Conservation (phyloP, 176 grass and related monocot genomes). For the Saccharum spontaneum region DNA sequence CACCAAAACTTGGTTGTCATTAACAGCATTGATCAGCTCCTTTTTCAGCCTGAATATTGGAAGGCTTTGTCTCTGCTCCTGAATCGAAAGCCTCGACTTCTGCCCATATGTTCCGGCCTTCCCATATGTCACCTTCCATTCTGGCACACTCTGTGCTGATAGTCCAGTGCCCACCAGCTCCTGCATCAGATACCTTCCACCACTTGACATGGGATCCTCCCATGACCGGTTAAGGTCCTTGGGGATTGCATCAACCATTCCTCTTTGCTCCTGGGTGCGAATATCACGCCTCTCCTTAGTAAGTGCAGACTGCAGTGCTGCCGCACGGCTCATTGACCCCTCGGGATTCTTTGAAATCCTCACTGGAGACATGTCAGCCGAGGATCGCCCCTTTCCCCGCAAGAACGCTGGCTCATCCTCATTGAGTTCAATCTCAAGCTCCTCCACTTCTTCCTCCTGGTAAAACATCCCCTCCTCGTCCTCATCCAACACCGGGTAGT, state of each 20-base stretch:
- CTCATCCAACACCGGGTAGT: slow-evolving; percentile 82
- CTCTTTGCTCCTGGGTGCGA: slow-evolving; percentile 89
- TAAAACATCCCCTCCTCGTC: slow-evolving; percentile 81
- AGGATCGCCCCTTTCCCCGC: slow-evolving; percentile 81
- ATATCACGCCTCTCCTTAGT: slow-evolving; percentile 96
- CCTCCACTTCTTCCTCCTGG: slow-evolving; percentile 86
- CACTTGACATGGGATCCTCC: slow-evolving; percentile 95
- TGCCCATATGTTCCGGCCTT: slow-evolving; percentile 90
- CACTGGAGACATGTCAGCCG: slow-evolving; percentile 88
- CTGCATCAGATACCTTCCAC: slow-evolving; percentile 83
- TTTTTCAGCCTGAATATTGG: slow-evolving; percentile 95
- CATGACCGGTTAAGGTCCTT: slow-evolving; percentile 98
- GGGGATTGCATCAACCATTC: slow-evolving; percentile 93
- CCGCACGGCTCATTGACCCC: slow-evolving; percentile 87
- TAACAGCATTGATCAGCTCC: slow-evolving; percentile 90
- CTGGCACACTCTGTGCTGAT: slow-evolving; percentile 70
- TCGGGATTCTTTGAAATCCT: slow-evolving; percentile 98
- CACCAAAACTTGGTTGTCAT: slow-evolving; percentile 94
- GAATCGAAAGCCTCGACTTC: slow-evolving; percentile 83
- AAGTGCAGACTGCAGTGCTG: slow-evolving; percentile 83
- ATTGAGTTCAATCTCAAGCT: slow-evolving; percentile 89
- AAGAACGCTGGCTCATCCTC: slow-evolving; percentile 95
- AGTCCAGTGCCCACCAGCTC: slow-evolving; percentile 86
- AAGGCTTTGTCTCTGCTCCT: slow-evolving; percentile 90
- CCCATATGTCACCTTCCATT: slow-evolving; percentile 97